Evolutionary conservation across 164 flowering plant genomes (phyloP), one percentile per base, ranked within the genome.

Genomic region (Euptelea pleiosperma): DNA sequence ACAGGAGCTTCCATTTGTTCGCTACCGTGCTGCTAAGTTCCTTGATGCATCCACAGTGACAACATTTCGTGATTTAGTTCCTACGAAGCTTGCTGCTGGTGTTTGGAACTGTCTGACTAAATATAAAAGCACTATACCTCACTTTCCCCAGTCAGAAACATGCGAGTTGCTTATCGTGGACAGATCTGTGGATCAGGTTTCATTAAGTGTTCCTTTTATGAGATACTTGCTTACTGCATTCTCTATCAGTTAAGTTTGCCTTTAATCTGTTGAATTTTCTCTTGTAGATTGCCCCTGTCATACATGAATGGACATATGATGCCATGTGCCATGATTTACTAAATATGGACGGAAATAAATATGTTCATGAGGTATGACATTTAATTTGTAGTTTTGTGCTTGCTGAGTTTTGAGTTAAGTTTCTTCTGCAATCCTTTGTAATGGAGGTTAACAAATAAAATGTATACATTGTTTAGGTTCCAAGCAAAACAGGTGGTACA

Each of bases 241-340:
- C 15, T 69, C 14, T 11, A 15, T 48, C 19, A 18, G 35, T 37
- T 40, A 37, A 62, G 2, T 47, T 66, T 35, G 8, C 54, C 37
- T n/a, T 67, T 37, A 62, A 41, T 55, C 25, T 57, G 24, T 21
- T 51, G 21, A 22, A 47, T 61, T 55, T 65, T 37, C 52, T 36
- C 40, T 39, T 73, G 26, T 66, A 94, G 98, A 85, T 94, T 76
- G 96, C 99, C 55, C 99, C 99, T 45, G 70, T 94, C 43, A 94
- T 94, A 50, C 99, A 94, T 79, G 99, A 91, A 72, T 94, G 99
- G 99, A 91, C 98, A 6, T 94, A 94, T 72, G 99, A 91, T 81
- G 96, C 99, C 39, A 94, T 94, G 93, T 89, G 98, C 70, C 98
- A 84, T 74, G 98, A 94, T 72, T 73, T 94, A 40, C 74, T 94